Evolutionary conservation across 345 rosid species (phyloP).

Genomic region (Syzygium oleosum): DNA sequence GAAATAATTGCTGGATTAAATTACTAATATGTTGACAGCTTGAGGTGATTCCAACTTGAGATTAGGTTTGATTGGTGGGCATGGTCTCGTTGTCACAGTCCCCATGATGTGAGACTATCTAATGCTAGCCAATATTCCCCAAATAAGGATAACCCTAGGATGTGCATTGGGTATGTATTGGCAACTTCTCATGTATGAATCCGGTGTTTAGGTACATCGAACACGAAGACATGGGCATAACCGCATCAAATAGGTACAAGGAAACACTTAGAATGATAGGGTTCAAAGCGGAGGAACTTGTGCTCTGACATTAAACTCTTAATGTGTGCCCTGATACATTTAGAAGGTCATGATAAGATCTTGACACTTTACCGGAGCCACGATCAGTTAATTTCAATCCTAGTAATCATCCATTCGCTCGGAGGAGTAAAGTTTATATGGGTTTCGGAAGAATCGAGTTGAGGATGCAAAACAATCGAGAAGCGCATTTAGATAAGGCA

Average conservation of each 20-base stretch:
- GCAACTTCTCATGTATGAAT: neutral
- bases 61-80: neutral
- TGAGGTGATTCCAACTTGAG: neutral
- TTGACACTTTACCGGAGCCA: too few species aligned
- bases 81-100: neutral
- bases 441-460: too few species aligned
- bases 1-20: neutral
- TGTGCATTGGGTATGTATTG: neutral
- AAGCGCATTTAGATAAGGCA: too few species aligned
- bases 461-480: too few species aligned
- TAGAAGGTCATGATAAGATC: too few species aligned
- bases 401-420: too few species aligned
- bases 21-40: neutral
- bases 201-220: neutral
- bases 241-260: neutral
- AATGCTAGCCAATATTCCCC: neutral
- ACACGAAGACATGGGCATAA: neutral
- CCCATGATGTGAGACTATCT: neutral
- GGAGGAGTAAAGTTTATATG: too few species aligned
- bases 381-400: too few species aligned
- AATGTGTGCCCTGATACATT: too few species aligned
- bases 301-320: neutral
- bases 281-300: neutral
- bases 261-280: neutral
- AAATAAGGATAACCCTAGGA: neutral